phyloP scores from a whole-genome alignment of 768 basidiomycete species.

The Dacryopinax spathularia region DNA sequence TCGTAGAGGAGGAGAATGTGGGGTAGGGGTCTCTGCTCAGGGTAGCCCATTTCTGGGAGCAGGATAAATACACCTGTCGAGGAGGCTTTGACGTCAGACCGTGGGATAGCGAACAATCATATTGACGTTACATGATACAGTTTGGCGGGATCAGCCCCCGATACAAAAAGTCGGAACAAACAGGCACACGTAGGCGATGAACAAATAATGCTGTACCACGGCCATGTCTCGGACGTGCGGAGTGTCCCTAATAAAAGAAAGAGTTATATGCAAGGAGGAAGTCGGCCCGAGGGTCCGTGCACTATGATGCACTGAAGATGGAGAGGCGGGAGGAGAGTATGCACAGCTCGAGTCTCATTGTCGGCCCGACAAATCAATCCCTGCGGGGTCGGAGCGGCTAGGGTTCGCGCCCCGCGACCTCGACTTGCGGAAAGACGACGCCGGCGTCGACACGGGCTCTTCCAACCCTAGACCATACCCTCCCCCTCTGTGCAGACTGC shows the following conservation, averaged over 20 bases:
- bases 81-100: background rate
- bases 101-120: background rate
- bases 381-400: background rate
- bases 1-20: background rate
- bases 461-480: background rate
- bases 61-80: no score
- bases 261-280: background rate
- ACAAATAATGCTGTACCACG: background rate
- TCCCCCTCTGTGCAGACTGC: background rate
- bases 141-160: background rate
- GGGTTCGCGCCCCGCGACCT: background rate
- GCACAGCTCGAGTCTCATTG: background rate
- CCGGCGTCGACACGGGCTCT: background rate
- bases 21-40: background rate
- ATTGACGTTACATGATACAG: conserved; percentile 1
- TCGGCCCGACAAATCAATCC: background rate
- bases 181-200: background rate
- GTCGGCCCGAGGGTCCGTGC: background rate
- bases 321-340: no score
- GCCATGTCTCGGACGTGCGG: background rate
- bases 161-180: background rate
- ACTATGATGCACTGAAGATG: background rate
- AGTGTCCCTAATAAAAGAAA: background rate
- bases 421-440: background rate
- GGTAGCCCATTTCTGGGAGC: no score